Conservation (phyloP, 2,329 filamentous ascomycete species). For the Aspergillus latus region DNA sequence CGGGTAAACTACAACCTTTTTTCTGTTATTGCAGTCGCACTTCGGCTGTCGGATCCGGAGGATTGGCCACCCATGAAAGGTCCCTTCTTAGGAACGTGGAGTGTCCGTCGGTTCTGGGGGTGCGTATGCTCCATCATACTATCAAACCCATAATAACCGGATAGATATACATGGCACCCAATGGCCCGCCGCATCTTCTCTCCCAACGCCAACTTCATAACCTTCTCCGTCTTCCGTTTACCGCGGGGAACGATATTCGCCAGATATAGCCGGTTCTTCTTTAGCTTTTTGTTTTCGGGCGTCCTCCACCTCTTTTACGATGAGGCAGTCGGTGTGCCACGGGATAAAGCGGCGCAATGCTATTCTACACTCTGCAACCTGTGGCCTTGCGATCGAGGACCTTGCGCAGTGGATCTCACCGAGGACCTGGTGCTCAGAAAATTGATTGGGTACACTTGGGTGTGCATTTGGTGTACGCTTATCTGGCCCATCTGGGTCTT, state of each 20-base stretch:
- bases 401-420: background rate
- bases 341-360: background rate
- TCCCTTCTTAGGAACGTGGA: background rate
- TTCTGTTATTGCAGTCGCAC: background rate
- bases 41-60: background rate
- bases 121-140: background rate
- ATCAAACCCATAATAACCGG: background rate
- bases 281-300: background rate
- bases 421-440: background rate
- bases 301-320: slow-evolving; percentile 1
- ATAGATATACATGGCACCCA: slow-evolving; percentile 1
- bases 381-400: background rate
- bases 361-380: background rate
- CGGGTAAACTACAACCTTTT: background rate
- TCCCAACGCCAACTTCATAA: background rate
- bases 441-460: slow-evolving; percentile 1
- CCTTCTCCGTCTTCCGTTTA: background rate
- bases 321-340: background rate
- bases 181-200: background rate
- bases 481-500: background rate
- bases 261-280: background rate
- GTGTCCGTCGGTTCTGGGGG: slow-evolving; percentile 1
- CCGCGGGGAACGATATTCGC: background rate
- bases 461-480: background rate
- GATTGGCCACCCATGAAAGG: slow-evolving; percentile 3